A percentile compares a stretch with the other conserved stretches of the same genome.
Conservation (phyloP, 768 basidiomycete genomes). For the Chalciporus pseudorubinellus region DNA sequence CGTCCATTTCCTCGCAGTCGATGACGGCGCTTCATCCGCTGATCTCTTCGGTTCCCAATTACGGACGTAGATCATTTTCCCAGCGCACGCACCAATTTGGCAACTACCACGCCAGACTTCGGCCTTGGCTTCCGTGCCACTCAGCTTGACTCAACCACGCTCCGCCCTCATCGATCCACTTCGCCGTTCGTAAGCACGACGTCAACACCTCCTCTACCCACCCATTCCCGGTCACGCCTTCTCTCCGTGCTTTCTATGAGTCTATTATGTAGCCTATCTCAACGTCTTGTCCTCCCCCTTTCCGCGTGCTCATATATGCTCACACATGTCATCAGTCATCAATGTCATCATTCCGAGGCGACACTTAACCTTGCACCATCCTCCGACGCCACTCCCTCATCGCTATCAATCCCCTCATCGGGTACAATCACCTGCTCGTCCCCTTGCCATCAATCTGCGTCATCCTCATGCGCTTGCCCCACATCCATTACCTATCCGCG, state of each 20-base stretch:
- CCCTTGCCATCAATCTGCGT: too few relatives aligned
- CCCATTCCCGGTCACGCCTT: constrained; percentile 16
- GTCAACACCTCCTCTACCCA: constrained; percentile 9
- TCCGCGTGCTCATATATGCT: background rate
- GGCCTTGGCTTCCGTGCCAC: too few relatives aligned
- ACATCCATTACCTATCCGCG: too few relatives aligned
- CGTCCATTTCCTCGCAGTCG: background rate
- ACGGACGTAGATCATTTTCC: constrained; percentile 25
- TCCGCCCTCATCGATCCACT: too few relatives aligned
- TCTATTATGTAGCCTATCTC: constrained; percentile 12
- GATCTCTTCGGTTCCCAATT: constrained; percentile 17
- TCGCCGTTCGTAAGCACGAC: too few relatives aligned
- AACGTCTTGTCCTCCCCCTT: background rate
- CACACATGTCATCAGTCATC: background rate
- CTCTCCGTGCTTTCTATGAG: constrained; percentile 8
- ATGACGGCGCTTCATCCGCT: background rate
- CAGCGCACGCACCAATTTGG: background rate
- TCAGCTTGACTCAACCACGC: too few relatives aligned
- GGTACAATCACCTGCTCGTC: background rate
- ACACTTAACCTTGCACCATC: background rate
- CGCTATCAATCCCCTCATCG: background rate
- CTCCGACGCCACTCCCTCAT: background rate
- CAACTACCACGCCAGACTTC: background rate
- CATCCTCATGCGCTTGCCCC: background rate
- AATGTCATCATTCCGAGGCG: constrained; percentile 6